Percentiles rank a stretch among this genome's conserved stretches.
Conservation (phyloP, 352 stramenopile genomes). For the Phytophthora pistaciae region DNA sequence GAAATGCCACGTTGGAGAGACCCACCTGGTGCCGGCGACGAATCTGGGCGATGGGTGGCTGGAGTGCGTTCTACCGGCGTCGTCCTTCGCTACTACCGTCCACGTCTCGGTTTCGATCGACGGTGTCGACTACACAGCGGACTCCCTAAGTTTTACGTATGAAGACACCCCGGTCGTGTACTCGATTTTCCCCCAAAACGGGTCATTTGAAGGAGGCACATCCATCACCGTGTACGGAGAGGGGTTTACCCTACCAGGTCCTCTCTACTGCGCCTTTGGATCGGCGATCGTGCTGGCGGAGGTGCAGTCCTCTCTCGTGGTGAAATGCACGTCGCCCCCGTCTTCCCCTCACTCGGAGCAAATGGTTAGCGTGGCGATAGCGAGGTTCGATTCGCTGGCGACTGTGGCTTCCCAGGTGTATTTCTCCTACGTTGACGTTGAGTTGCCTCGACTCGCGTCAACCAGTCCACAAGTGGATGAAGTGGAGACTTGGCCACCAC, state of each 20-base stretch:
- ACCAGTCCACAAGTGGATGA: slow-evolving; percentile 3
- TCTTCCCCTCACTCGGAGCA: slow-evolving; percentile 15
- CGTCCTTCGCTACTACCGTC: slow-evolving; percentile 1
- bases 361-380: slow-evolving; percentile 38
- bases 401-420: slow-evolving; percentile 17
- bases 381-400: slow-evolving; percentile 21
- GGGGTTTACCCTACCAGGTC: slow-evolving; percentile 28
- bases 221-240: slow-evolving; percentile 40
- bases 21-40: slow-evolving; percentile 24
- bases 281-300: slow-evolving; percentile 28
- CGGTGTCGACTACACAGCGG: slow-evolving; percentile 34
- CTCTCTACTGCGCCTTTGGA: slow-evolving; percentile 54
- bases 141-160: slow-evolving; percentile 43
- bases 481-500: slow-evolving; percentile 27
- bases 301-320: slow-evolving; percentile 22
- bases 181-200: slow-evolving; percentile 48
- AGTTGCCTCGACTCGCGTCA: slow-evolving; percentile 34
- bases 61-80: slow-evolving; percentile 44
- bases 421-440: slow-evolving; percentile 51
- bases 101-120: slow-evolving; percentile 41
- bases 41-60: slow-evolving; percentile 43
- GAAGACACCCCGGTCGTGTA: slow-evolving; percentile 52
- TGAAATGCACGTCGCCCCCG: slow-evolving; percentile 41
- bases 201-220: slow-evolving; percentile 55
- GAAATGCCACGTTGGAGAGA: slow-evolving; percentile 54